Conservation (phyloP, 306 rosid genomes). For the Sphenostylis stenocarpa region DNA sequence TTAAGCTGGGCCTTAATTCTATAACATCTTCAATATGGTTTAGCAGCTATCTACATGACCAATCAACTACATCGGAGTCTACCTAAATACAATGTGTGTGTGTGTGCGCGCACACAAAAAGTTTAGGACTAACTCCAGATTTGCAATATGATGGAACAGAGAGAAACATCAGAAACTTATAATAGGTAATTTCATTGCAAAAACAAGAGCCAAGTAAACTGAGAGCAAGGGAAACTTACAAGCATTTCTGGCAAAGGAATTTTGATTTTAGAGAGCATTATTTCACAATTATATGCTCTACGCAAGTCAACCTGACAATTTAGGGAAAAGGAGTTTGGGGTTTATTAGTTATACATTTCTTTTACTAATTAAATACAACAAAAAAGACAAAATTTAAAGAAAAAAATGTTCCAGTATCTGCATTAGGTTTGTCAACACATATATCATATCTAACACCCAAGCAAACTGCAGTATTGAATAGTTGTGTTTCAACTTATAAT, state of each 20-base stretch:
- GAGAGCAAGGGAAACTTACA: slow-evolving; percentile 41
- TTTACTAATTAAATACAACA: slow-evolving; percentile 20
- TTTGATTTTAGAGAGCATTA: slow-evolving; percentile 59
- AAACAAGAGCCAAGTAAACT: background rate
- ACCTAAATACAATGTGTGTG: background rate
- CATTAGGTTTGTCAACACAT: slow-evolving; percentile 17
- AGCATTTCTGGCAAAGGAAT: slow-evolving; percentile 62
- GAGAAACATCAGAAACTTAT: slow-evolving; percentile 28
- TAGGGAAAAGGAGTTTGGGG: background rate
- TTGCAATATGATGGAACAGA: slow-evolving; percentile 10
- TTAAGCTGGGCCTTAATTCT: background rate
- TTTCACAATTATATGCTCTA: slow-evolving; percentile 59
- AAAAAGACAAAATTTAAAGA: background rate
- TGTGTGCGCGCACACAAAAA: background rate
- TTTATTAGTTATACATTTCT: slow-evolving; percentile 12
- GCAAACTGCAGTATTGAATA: slow-evolving; percentile 26
- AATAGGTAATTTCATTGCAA: slow-evolving; percentile 1
- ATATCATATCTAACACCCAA: slow-evolving; percentile 21
- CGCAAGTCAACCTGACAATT: slow-evolving; percentile 50
- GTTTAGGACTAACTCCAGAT: slow-evolving; percentile 8
- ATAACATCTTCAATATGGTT: background rate
- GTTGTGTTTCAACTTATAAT: slow-evolving; percentile 17
- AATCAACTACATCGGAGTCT: background rate
- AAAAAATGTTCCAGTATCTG: background rate
- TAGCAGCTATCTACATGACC: slow-evolving; percentile 10